These are phyloP conservation scores for Obba rivulosa DNA, from an alignment of 768 basidiomycete species.

Conservation along the genomic window DNA sequence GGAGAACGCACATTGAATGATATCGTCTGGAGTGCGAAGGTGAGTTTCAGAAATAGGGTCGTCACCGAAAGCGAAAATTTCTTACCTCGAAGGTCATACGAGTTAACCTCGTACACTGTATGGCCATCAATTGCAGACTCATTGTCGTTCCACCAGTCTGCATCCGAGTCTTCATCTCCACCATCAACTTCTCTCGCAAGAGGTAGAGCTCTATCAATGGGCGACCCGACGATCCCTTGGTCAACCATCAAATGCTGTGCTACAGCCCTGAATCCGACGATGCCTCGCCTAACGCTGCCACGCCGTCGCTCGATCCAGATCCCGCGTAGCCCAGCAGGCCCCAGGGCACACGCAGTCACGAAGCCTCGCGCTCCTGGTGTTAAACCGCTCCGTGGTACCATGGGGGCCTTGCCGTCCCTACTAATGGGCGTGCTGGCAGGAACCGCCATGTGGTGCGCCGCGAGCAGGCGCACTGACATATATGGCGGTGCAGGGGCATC, in stretches of 20 bases:
- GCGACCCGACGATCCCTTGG: background rate
- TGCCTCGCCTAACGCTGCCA: conserved; percentile 35
- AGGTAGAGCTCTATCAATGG: background rate
- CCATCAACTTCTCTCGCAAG: background rate
- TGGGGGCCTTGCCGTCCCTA: conserved; percentile 3
- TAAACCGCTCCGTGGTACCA: conserved; percentile 12
- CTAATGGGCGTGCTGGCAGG: conserved; percentile 1
- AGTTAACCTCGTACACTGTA: conserved; percentile 23
- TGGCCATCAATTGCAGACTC: conserved; percentile 13
- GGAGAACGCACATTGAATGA: conserved; percentile 26
- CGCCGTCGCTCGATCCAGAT: conserved; percentile 51
- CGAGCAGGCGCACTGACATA: conserved; percentile 38
- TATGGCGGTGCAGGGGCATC: conserved; percentile 17
- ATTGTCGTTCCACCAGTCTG: background rate
- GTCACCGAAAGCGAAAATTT: background rate
- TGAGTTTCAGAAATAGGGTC: background rate
- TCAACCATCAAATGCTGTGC: conserved; percentile 2
- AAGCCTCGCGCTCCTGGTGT: conserved; percentile 36
- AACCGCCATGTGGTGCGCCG: conserved; percentile 37
- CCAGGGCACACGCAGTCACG: conserved; percentile 43
- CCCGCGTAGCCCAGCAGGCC: conserved; percentile 44
- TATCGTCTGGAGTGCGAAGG: conserved; percentile 18
- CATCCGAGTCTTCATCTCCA: background rate
- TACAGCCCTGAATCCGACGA: conserved; percentile 35
- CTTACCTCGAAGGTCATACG: conserved; percentile 26